These are phyloP conservation scores for Sutorius eximius DNA, from an alignment of 1,284 basidiomycete species.

Conservation along the genomic window DNA sequence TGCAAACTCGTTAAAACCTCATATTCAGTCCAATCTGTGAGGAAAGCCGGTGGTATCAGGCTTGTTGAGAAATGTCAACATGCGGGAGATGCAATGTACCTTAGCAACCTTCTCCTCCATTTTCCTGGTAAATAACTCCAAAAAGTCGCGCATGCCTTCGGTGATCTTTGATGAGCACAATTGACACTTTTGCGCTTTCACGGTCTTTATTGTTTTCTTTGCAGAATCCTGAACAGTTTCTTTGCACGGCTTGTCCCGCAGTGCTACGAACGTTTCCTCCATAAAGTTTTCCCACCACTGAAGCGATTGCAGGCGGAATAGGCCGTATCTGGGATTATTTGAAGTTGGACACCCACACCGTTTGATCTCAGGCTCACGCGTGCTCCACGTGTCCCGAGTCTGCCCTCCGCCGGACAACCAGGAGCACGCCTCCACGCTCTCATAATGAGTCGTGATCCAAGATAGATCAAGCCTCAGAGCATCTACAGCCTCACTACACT, in stretches of 20 bases:
- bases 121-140: background rate
- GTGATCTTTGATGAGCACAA: constrained; percentile 9
- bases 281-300: constrained; percentile 18
- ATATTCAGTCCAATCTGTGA: background rate
- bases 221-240: constrained; percentile 5
- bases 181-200: constrained; percentile 1
- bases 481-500: constrained; percentile 15
- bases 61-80: background rate
- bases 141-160: constrained; percentile 6
- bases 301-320: background rate
- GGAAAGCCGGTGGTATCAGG: background rate
- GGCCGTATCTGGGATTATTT: background rate
- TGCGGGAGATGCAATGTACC: background rate
- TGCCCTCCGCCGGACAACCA: constrained; percentile 7
- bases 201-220: background rate
- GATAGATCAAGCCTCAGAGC: background rate
- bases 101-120: constrained; percentile 1
- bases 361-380: too few relatives aligned
- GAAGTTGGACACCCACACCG: background rate
- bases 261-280: constrained; percentile 5
- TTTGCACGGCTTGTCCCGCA: constrained; percentile 16
- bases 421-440: background rate
- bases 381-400: background rate
- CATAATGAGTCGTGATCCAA: constrained; percentile 9
- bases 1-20: background rate